Percentiles rank a stretch among this genome's conserved stretches.
phyloP scores from a whole-genome alignment of 306 rosid genomes.

The Dalbergia oliveri region DNA sequence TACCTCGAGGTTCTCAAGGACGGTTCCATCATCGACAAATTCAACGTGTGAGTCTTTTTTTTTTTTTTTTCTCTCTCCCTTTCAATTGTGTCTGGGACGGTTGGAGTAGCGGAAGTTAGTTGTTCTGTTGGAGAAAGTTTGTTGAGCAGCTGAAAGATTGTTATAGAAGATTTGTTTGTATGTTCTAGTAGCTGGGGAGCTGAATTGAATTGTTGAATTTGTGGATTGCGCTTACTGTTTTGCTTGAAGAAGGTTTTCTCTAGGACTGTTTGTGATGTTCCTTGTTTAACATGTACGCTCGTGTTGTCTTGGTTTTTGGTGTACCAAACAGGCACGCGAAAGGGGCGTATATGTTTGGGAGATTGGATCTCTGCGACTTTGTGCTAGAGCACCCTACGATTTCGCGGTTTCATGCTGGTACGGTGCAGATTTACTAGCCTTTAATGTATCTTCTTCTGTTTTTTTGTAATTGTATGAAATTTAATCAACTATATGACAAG shows the following conservation, averaged over 20 bases:
- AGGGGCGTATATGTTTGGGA: conserved; percentile 97
- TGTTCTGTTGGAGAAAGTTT: background rate
- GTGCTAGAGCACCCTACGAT: conserved; percentile 85
- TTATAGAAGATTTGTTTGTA: background rate
- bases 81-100: background rate
- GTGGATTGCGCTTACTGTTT: background rate
- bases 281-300: background rate
- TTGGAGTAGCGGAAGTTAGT: background rate
- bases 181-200: background rate
- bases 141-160: background rate
- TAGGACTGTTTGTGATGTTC: background rate
- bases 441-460: background rate
- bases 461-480: background rate
- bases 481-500: background rate
- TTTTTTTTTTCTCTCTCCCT: background rate
- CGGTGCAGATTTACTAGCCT: background rate
- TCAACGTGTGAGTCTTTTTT: conserved; percentile 53
- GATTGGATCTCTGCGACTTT: conserved; percentile 90
- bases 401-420: conserved; percentile 96
- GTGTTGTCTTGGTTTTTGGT: conserved; percentile 5
- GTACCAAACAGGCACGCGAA: conserved; percentile 62
- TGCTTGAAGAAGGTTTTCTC: background rate
- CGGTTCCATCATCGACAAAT: conserved; percentile 74
- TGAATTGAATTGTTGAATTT: background rate
- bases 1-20: conserved; percentile 88